Evolutionary conservation across 805 yeast genomes (phyloP).

Genomic region (baker's yeast (Saccharomyces cerevisiae)): DNA sequence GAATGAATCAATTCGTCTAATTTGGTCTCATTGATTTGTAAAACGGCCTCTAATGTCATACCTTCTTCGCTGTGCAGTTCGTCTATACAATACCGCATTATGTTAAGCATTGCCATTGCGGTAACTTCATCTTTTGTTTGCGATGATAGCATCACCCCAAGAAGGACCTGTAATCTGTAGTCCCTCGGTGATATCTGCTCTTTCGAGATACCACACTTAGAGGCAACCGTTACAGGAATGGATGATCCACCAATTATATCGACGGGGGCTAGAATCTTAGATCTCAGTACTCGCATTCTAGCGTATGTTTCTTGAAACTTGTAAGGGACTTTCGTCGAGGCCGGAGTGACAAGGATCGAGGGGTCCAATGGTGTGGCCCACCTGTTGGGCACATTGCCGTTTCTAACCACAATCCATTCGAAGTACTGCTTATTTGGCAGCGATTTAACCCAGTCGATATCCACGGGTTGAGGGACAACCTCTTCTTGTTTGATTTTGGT

Average conservation of each 20-base stretch:
- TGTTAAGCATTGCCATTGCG: constrained; percentile 55
- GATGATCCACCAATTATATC: constrained; percentile 81
- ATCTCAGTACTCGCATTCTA: constrained; percentile 58
- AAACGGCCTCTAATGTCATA: constrained; percentile 45
- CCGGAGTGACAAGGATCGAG: constrained; percentile 1
- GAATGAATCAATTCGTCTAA: constrained; percentile 61
- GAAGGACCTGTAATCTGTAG: constrained; percentile 62
- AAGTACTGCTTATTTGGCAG: constrained; percentile 23
- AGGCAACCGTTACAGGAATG: constrained; percentile 36
- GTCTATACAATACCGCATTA: constrained; percentile 43
- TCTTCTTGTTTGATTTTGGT: constrained; percentile 2
- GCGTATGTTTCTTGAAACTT: constrained; percentile 52
- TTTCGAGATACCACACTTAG: constrained; percentile 22
- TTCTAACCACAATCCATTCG: constrained; percentile 17
- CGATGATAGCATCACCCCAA: constrained; percentile 79
- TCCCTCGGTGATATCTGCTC: constrained; percentile 28
- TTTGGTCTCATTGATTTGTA: constrained; percentile 42
- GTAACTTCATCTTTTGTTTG: constrained; percentile 90
- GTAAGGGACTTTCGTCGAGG: constrained; percentile 26
- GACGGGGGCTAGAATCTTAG: constrained; percentile 66
- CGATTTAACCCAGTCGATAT: constrained; percentile 23
- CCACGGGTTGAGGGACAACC: constrained; percentile 5
- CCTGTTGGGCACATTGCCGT: constrained; percentile 21
- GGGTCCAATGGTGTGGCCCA: constrained; percentile 14
- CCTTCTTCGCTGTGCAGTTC: constrained; percentile 42